phyloP scores from a whole-genome alignment of 805 yeast species.

The Yarrowia osloensis region DNA sequence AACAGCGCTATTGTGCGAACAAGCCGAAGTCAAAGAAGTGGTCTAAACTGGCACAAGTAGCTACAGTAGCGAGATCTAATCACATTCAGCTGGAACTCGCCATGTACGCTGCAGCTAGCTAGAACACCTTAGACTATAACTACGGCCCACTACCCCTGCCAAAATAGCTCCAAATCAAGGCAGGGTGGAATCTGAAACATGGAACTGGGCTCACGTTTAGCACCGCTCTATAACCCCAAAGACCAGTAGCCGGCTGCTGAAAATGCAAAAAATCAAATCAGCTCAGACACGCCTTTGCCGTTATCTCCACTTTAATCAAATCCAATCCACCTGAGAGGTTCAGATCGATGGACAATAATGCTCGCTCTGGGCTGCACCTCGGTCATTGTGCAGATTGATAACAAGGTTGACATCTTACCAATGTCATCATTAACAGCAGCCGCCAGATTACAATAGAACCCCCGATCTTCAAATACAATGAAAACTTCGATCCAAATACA shows the following conservation, averaged over 20 bases:
- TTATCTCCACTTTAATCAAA: neutral
- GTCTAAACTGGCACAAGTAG: neutral
- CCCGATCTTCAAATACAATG: neutral
- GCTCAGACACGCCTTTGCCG: neutral
- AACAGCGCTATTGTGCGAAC: slow-evolving; percentile 1
- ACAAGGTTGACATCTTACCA: neutral
- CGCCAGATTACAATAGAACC: neutral
- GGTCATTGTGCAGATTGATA: neutral
- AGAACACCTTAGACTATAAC: neutral
- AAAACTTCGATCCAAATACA: neutral
- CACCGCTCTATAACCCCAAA: too few relatives aligned
- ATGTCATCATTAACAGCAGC: neutral
- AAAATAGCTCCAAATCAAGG: neutral
- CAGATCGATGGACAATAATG: too few relatives aligned
- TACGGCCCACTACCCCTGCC: neutral
- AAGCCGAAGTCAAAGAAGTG: neutral
- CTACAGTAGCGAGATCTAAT: neutral
- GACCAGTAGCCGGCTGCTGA: too few relatives aligned
- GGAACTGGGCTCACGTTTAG: neutral
- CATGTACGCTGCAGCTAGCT: too few relatives aligned
- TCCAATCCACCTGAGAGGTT: too few relatives aligned
- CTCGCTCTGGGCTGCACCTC: neutral
- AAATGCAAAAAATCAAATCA: neutral
- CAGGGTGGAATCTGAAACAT: slow-evolving; percentile 8
- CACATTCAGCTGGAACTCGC: neutral